A percentile compares a stretch with the other conserved stretches of the same genome.
phyloP scores from a whole-genome alignment of 2,329 filamentous ascomycete species.

The Hypomyces rosellus region DNA sequence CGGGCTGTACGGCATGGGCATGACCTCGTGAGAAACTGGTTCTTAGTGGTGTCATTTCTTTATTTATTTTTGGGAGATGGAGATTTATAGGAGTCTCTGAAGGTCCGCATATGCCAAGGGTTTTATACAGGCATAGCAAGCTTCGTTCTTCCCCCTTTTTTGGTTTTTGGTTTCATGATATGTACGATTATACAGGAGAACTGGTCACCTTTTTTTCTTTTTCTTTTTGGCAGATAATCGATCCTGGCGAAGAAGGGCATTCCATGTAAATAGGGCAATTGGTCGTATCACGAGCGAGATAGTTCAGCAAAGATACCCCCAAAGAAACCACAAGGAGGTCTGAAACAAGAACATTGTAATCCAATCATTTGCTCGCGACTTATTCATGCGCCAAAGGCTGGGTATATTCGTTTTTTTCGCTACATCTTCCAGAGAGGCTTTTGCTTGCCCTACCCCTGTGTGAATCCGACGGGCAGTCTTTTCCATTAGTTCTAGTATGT shows the following conservation, averaged over 20 bases:
- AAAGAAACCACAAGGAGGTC: neutral
- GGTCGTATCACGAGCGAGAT: neutral
- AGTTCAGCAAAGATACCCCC: conserved; percentile 4
- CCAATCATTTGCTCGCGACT: neutral
- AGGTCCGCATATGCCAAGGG: neutral
- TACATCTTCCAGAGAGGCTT: neutral
- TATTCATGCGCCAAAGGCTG: neutral
- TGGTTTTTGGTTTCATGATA: conserved; percentile 14
- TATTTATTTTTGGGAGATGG: neutral
- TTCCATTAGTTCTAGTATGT: conserved; percentile 25
- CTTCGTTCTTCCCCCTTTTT: neutral
- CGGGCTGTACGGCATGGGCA: conserved; percentile 29
- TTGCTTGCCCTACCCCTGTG: too few species aligned
- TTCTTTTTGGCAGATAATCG: neutral
- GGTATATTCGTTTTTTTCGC: conserved; percentile 9
- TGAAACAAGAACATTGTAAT: neutral
- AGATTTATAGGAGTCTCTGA: conserved; percentile 1
- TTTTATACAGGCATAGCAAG: neutral
- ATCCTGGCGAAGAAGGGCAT: neutral
- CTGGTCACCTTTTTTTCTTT: conserved; percentile 7
- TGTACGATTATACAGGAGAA: conserved; percentile 22
- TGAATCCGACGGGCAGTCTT: too few species aligned
- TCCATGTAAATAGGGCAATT: conserved; percentile 1
- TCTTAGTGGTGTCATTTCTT: neutral
- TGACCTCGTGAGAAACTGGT: conserved; percentile 20